Evolutionary conservation across 164 flowering plant genomes (phyloP), one percentile per base, ranked within the genome.

Genomic region (Aristolochia contorta): DNA sequence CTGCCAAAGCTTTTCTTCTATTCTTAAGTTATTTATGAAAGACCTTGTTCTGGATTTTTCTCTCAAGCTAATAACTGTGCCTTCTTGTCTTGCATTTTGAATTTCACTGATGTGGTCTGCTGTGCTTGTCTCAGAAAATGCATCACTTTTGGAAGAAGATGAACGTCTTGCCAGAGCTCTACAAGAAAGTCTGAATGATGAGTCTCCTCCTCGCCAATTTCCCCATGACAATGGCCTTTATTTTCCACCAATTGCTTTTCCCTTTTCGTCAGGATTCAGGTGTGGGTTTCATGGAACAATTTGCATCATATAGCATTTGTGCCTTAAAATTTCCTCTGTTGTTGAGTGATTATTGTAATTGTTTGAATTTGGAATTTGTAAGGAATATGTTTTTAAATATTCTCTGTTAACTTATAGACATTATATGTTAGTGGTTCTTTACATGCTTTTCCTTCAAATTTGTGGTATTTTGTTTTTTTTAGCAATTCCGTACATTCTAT

Each of bases 141-240:
- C 60, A 51, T 69, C 73, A 53, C 87, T 80, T 58, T 49, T 84
- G 77, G 82, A 83, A 68, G 94, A 89, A 77, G 96, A 89, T 73
- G 96, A 86, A 69, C 83, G 70, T 68, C 85, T 89, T 68, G 96
- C 96, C 6, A 79, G 86, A 77, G 91, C 96, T 43, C 56, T 89
- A 21, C 86, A 89, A 71, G 96, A 86, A 71, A 89, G 94, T 70
- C 71, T 86, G 75, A 79, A 71, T 60, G 59, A 76, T 59, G 84
- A 80, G 73, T 79, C 85, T 68, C 76, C 83, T 16, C 72, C 67
- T 56, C 68, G 56, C 48, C 75, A 64, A 68, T 49, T 57, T 62
- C 80, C 53, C 69, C 84, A 74, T n/a, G 41, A 20, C n/a, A 25
- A 30, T 60, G 18, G 72, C 41, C 75, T 69, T 69, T 32, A 57